Evolutionary conservation across 805 yeast genomes (phyloP).

Genomic region (Kazachstania africana): DNA sequence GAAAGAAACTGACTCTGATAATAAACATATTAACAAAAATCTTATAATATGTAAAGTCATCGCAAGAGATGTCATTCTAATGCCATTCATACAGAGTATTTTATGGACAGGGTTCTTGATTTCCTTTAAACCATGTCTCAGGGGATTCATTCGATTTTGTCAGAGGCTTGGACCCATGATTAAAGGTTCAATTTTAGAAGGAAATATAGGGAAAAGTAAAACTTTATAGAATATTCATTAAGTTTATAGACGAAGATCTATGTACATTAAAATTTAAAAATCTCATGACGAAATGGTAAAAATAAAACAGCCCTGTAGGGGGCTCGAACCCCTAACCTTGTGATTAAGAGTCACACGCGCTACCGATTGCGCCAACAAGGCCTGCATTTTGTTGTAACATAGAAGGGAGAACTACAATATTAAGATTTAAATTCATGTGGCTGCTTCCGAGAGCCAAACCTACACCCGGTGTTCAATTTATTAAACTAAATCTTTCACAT

Average conservation of each 20-base stretch:
- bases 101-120: slow-evolving; percentile 34
- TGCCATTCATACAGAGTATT: slow-evolving; percentile 46
- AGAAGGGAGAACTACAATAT: too few relatives aligned
- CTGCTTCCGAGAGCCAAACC: too few relatives aligned
- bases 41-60: slow-evolving; percentile 30
- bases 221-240: not conserved
- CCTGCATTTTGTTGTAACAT: too few relatives aligned
- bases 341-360: too few relatives aligned
- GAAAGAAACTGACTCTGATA: slow-evolving; percentile 5
- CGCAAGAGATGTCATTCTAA: slow-evolving; percentile 37
- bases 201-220: not conserved
- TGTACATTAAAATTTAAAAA: not conserved
- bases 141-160: slow-evolving; percentile 14
- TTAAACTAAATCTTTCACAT: too few relatives aligned
- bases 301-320: too few relatives aligned
- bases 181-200: slow-evolving; percentile 2
- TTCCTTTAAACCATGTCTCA: slow-evolving; percentile 28
- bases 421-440: too few relatives aligned
- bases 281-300: not conserved
- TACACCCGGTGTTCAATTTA: too few relatives aligned
- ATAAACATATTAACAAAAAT: too few relatives aligned
- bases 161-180: slow-evolving; percentile 16
- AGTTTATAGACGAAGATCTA: not conserved
- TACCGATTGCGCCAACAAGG: too few relatives aligned
- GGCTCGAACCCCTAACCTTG: too few relatives aligned